phyloP scores from a whole-genome alignment of 1,139 yeast species.

The Insectozyma bohioensis region DNA sequence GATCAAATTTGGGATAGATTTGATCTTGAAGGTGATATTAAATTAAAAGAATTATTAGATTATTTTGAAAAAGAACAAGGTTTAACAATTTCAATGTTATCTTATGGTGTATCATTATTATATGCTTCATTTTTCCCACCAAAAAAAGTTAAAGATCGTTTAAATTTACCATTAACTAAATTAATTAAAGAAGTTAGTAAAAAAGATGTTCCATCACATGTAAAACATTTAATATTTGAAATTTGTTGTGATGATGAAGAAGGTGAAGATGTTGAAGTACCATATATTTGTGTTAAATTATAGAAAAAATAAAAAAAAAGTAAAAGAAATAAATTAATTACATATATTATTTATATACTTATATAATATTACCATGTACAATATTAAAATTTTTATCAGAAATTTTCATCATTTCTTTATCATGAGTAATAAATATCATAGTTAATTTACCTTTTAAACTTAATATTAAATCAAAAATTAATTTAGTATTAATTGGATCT shows the following conservation, averaged over 20 bases:
- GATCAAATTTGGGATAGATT: constrained; percentile 97
- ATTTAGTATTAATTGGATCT: constrained; percentile 54
- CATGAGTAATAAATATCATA: constrained; percentile 60
- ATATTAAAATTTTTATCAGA: constrained; percentile 42
- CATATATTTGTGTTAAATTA: constrained; percentile 65
- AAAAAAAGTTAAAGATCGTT: constrained; percentile 79
- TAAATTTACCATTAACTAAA: constrained; percentile 64
- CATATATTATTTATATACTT: no score
- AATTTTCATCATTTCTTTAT: constrained; percentile 51
- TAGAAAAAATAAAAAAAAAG: constrained; percentile 8
- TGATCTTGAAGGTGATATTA: constrained; percentile 74
- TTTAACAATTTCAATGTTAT: constrained; percentile 83
- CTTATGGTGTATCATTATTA: constrained; percentile 84
- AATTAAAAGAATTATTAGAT: constrained; percentile 72
- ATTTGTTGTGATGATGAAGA: constrained; percentile 88
- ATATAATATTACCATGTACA: constrained; percentile 46
- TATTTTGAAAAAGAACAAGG: constrained; percentile 81
- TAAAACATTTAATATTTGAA: constrained; percentile 78
- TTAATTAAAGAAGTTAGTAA: constrained; percentile 81
- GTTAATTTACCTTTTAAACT: constrained; percentile 34
- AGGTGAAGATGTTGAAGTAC: constrained; percentile 96
- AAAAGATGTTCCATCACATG: constrained; percentile 76
- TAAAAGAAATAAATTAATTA: not conserved
- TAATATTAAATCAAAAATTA: constrained; percentile 43
- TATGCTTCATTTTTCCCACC: constrained; percentile 96